Evolutionary conservation across 2,329 filamentous ascomycete genomes (phyloP).

Genomic region (Paecilomyces sp.): DNA sequence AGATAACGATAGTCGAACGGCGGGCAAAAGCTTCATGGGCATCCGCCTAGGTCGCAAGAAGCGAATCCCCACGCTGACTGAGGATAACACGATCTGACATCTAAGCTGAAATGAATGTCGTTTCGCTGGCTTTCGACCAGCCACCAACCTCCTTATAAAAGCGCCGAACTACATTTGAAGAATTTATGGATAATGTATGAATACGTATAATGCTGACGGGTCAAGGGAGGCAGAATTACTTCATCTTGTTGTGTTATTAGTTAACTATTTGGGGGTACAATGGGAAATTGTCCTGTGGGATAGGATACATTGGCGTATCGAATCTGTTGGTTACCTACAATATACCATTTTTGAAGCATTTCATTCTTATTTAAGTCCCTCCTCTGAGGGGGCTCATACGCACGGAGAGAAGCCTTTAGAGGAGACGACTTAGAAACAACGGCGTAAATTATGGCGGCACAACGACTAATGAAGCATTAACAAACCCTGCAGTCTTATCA

Average conservation of each 20-base stretch:
- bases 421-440: too few relatives aligned
- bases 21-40: not conserved
- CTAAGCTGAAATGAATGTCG: not conserved
- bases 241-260: not conserved
- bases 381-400: too few relatives aligned
- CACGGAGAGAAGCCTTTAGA: too few relatives aligned
- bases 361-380: too few relatives aligned
- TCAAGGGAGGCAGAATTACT: not conserved
- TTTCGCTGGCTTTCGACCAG: not conserved
- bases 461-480: too few relatives aligned
- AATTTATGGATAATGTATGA: not conserved
- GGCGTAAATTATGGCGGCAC: too few relatives aligned
- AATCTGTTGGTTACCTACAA: not conserved
- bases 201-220: not conserved
- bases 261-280: not conserved
- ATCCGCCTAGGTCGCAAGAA: not conserved
- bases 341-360: not conserved
- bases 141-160: too few relatives aligned
- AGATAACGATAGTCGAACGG: not conserved
- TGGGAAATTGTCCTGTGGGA: not conserved
- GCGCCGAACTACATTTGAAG: not conserved
- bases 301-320: not conserved
- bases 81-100: not conserved
- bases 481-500: too few relatives aligned
- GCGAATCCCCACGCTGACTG: not conserved